Percentiles rank a stretch among this genome's conserved stretches.
Conservation (phyloP, 176 grass and related monocot species). For the Carex scoparia region DNA sequence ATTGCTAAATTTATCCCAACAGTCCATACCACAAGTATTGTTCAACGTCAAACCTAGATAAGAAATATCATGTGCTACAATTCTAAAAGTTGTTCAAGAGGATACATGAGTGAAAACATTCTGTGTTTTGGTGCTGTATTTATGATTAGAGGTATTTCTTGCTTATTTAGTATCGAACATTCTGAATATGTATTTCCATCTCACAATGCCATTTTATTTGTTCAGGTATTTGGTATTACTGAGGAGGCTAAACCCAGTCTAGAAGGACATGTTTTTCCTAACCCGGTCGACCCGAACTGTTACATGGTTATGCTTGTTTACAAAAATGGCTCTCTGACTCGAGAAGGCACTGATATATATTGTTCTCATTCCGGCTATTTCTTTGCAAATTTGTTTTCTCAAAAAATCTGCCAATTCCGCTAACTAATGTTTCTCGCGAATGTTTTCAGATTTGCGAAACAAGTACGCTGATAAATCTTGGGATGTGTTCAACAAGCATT, state of each 20-base stretch:
- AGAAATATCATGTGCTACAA: background rate
- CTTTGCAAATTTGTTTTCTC: slow-evolving; percentile 11
- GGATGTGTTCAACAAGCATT: slow-evolving; percentile 74
- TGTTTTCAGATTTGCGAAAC: slow-evolving; percentile 72
- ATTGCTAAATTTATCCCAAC: too few relatives aligned
- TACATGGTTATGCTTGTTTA: slow-evolving; percentile 98
- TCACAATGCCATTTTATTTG: background rate
- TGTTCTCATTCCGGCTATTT: background rate
- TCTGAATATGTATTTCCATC: background rate
- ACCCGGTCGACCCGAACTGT: slow-evolving; percentile 77
- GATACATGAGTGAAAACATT: background rate
- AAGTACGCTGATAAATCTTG: slow-evolving; percentile 65
- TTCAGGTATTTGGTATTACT: slow-evolving; percentile 92
- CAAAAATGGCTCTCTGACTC: slow-evolving; percentile 97
- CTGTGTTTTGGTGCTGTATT: background rate
- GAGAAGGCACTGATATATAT: slow-evolving; percentile 54
- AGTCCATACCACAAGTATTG: background rate
- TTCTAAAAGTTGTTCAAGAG: background rate
- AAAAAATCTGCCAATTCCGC: background rate
- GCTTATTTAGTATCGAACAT: background rate
- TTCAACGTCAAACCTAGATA: background rate
- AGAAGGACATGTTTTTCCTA: slow-evolving; percentile 97
- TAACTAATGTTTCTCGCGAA: background rate
- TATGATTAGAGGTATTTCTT: background rate
- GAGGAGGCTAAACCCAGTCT: slow-evolving; percentile 71